A percentile compares a stretch with the other conserved stretches of the same genome.
phyloP scores from a whole-genome alignment of 305 asterid species.

The Rubia balearica region DNA sequence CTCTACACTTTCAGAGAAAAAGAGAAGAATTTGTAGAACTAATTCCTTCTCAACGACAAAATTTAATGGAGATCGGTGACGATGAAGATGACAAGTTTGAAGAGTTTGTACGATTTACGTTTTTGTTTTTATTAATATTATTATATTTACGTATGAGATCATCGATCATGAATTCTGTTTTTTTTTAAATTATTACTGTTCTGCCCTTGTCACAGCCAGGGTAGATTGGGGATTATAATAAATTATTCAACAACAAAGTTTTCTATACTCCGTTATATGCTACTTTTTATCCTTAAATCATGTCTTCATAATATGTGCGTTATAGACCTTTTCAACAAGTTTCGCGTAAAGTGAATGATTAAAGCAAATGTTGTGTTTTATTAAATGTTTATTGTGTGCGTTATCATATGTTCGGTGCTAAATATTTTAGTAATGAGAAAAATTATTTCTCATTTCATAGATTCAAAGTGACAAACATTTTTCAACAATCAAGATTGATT shows the following conservation, averaged over 20 bases:
- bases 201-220: neutral
- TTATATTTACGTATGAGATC: neutral
- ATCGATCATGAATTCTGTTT: neutral
- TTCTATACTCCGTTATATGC: neutral
- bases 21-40: conserved; percentile 8
- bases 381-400: too few relatives aligned
- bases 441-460: too few relatives aligned
- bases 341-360: neutral
- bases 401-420: too few relatives aligned
- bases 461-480: too few relatives aligned
- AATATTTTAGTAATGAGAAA: too few relatives aligned
- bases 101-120: conserved; percentile 6
- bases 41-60: neutral
- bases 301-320: neutral
- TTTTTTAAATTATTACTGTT: neutral
- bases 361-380: neutral
- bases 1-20: neutral
- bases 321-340: neutral
- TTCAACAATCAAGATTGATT: too few relatives aligned
- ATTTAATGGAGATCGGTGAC: conserved; percentile 1
- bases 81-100: neutral
- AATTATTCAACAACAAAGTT: neutral
- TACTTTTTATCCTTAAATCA: neutral
- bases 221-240: neutral
- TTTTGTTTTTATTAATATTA: neutral